Evolutionary conservation across 257 asterid species (phyloP).

Genomic region (Nicotiana knightiana): DNA sequence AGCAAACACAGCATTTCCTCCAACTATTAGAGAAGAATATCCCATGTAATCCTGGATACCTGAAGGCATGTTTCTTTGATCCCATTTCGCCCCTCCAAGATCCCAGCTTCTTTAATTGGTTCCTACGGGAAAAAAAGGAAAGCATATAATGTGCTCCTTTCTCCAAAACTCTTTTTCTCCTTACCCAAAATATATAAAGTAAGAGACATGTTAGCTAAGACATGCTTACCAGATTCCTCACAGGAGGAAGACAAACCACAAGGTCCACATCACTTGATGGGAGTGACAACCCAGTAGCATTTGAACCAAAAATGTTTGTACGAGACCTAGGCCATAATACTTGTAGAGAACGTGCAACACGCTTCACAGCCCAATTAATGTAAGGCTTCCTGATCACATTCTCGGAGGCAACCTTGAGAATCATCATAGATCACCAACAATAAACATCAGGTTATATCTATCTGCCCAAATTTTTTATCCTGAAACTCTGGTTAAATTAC

Average conservation of each 20-base stretch:
- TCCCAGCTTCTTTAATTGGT: slow-evolving; percentile 99
- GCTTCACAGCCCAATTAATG: slow-evolving; percentile 98
- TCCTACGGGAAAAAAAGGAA: slow-evolving; percentile 43
- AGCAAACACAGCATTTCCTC: neutral
- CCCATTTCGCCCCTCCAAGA: slow-evolving; percentile 98
- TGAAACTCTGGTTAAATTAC: slow-evolving; percentile 6
- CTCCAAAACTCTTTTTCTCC: neutral
- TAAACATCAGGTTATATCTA: slow-evolving; percentile 11
- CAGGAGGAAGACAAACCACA: slow-evolving; percentile 97
- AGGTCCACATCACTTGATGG: slow-evolving; percentile 99
- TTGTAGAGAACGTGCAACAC: slow-evolving; percentile 96
- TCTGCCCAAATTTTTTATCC: slow-evolving; percentile 8
- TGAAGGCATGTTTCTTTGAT: slow-evolving; percentile 98
- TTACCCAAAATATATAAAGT: neutral
- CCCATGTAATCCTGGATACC: slow-evolving; percentile 38
- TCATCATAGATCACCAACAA: slow-evolving; percentile 17
- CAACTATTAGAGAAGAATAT: neutral
- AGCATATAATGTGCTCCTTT: slow-evolving; percentile 13
- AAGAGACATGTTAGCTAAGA: neutral
- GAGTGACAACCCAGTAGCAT: slow-evolving; percentile 92
- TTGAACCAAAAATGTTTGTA: slow-evolving; percentile 88
- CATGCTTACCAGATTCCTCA: slow-evolving; percentile 91
- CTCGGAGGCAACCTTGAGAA: slow-evolving; percentile 80
- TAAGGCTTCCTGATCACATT: slow-evolving; percentile 79
- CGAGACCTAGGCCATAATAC: slow-evolving; percentile 99